Evolutionary conservation across 2,329 filamentous ascomycete species (phyloP).

Genomic region (Diplodia sapinea): DNA sequence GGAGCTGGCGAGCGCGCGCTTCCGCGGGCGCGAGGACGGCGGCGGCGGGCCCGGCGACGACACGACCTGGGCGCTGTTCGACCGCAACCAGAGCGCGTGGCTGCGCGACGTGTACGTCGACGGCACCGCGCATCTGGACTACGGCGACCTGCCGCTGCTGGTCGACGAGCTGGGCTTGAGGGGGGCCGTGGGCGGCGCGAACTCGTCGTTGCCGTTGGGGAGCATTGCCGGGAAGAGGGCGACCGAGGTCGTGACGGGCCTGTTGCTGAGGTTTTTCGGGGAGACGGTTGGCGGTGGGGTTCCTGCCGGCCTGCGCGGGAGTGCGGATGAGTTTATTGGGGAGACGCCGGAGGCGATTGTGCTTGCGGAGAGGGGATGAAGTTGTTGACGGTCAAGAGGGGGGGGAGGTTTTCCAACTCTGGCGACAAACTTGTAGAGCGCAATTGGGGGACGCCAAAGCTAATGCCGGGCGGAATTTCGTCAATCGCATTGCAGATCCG

Average conservation of each 20-base stretch:
- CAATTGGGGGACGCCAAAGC: constrained; percentile 3
- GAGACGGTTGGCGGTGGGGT: neutral
- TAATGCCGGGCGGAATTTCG: constrained; percentile 11
- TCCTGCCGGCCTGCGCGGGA: neutral
- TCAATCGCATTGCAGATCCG: constrained; percentile 34
- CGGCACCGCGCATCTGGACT: constrained; percentile 37
- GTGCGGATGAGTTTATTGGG: neutral
- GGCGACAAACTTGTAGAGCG: neutral
- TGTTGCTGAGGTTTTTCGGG: neutral
- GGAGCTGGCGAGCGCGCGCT: constrained; percentile 35
- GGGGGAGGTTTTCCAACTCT: too few species aligned
- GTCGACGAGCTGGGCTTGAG: constrained; percentile 32
- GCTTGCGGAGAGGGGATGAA: neutral
- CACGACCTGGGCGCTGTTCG: constrained; percentile 36
- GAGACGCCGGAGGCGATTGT: constrained; percentile 6
- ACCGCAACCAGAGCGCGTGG: constrained; percentile 37
- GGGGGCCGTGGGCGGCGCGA: constrained; percentile 29
- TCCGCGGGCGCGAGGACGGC: constrained; percentile 18
- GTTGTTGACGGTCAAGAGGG: too few species aligned
- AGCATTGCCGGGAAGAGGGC: neutral
- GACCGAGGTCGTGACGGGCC: neutral
- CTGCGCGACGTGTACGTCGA: constrained; percentile 37
- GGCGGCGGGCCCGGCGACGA: constrained; percentile 11
- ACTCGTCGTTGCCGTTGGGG: neutral
- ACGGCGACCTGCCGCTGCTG: constrained; percentile 37